Conservation (phyloP, 192 early-diverging fungal genomes). For the Coemansia sp. region DNA sequence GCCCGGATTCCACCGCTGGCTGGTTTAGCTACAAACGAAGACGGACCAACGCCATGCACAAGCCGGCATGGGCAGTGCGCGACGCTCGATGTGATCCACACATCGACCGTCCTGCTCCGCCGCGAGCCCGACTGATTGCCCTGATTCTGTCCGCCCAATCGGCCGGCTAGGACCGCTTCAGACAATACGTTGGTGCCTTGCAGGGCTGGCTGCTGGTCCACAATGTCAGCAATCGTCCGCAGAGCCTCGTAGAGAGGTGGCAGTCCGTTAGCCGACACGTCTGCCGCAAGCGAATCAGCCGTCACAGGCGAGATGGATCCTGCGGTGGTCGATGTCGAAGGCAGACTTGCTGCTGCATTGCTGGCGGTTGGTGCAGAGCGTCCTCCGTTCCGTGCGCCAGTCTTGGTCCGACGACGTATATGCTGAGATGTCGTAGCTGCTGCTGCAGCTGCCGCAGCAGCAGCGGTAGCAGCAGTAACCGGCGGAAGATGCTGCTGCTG, state of each 20-base stretch:
- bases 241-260: constrained; percentile 24
- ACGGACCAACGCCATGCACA: constrained; percentile 44
- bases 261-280: constrained; percentile 1
- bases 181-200: not conserved
- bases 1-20: constrained; percentile 4
- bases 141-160: not conserved
- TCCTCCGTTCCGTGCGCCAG: not conserved
- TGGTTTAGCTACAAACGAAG: constrained; percentile 34
- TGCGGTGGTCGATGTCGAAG: not conserved
- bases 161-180: not conserved
- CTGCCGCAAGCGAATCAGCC: not conserved
- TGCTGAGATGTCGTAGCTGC: not conserved
- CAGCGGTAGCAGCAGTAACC: not conserved
- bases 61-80: constrained; percentile 49
- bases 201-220: not conserved
- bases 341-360: not conserved
- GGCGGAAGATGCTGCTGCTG: not conserved
- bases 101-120: constrained; percentile 20
- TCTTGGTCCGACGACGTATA: not conserved
- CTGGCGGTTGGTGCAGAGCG: not conserved
- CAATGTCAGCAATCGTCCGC: not conserved
- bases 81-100: constrained; percentile 44
- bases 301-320: not conserved
- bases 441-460: not conserved
- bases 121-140: not conserved